phyloP scores from a whole-genome alignment of 2,329 filamentous ascomycete genomes.

The Arthrobotrys iridis region DNA sequence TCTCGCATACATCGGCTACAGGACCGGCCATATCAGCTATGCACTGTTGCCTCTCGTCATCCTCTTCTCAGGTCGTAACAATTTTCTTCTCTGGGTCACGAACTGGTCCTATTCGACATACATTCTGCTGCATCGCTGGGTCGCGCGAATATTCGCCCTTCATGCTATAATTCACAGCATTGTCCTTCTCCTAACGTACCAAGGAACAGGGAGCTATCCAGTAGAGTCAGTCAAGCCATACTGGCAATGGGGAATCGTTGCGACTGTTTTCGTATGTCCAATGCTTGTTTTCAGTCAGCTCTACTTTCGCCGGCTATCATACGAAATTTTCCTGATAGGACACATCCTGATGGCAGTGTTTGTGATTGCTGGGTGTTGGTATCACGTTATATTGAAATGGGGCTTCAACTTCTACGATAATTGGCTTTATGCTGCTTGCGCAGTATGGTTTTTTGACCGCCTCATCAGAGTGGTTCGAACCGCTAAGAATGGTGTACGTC shows the following conservation, averaged over 20 bases:
- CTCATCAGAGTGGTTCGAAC: slow-evolving; percentile 62
- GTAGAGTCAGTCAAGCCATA: slow-evolving; percentile 59
- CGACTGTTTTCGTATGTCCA: slow-evolving; percentile 60
- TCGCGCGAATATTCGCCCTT: slow-evolving; percentile 64
- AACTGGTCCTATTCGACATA: slow-evolving; percentile 66
- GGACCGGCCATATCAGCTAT: slow-evolving; percentile 63
- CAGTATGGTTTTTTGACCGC: slow-evolving; percentile 65
- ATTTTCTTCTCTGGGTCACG: slow-evolving; percentile 65
- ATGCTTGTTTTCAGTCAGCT: slow-evolving; percentile 60
- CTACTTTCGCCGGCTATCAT: slow-evolving; percentile 61
- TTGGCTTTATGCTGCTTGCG: slow-evolving; percentile 64
- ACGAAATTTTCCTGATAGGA: slow-evolving; percentile 65
- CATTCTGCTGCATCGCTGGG: slow-evolving; percentile 66
- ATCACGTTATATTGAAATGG: slow-evolving; percentile 62
- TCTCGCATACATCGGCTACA: slow-evolving; percentile 48
- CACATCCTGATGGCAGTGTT: slow-evolving; percentile 58
- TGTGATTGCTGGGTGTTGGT: slow-evolving; percentile 63
- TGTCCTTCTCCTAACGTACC: slow-evolving; percentile 62
- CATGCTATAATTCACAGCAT: slow-evolving; percentile 65
- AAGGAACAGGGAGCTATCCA: slow-evolving; percentile 58
- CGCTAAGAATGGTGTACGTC: slow-evolving; percentile 61
- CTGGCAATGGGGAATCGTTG: slow-evolving; percentile 65
- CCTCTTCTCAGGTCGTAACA: slow-evolving; percentile 65
- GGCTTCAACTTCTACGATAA: slow-evolving; percentile 62
- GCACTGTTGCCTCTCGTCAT: slow-evolving; percentile 63